Conservation (phyloP, 352 stramenopile species). For the Lagenidium giganteum region DNA sequence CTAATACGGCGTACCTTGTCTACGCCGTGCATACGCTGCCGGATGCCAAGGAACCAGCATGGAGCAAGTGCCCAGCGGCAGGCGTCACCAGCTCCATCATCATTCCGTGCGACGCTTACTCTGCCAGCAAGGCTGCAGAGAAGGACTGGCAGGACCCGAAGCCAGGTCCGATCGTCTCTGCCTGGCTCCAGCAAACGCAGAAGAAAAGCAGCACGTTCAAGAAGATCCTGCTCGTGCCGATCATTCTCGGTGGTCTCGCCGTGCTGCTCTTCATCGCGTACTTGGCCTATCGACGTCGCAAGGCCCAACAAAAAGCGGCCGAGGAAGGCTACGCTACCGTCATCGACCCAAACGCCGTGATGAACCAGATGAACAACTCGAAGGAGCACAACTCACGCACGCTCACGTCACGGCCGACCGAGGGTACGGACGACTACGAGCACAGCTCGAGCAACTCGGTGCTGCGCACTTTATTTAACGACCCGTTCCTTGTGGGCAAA, state of each 20-base stretch:
- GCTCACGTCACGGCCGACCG: neutral
- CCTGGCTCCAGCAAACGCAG: conserved; percentile 11
- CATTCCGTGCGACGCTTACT: conserved; percentile 19
- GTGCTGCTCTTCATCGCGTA: too few species aligned
- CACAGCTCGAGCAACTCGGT: conserved; percentile 5
- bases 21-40: conserved; percentile 24
- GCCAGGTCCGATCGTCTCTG: conserved; percentile 5
- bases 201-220: neutral
- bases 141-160: conserved; percentile 11
- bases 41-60: conserved; percentile 4
- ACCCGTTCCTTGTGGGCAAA: conserved; percentile 26
- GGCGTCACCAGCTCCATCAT: conserved; percentile 1
- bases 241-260: neutral
- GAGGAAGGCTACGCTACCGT: neutral
- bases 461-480: conserved; percentile 19
- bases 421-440: conserved; percentile 4
- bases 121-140: neutral
- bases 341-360: neutral
- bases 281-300: too few species aligned
- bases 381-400: neutral
- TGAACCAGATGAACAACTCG: conserved; percentile 3
- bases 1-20: conserved; percentile 10
- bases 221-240: conserved; percentile 1
- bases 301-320: neutral
- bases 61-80: conserved; percentile 3